Evolutionary conservation across 169 alveolate genomes (phyloP).

Genomic region (Cryptosporidium viatorum): DNA sequence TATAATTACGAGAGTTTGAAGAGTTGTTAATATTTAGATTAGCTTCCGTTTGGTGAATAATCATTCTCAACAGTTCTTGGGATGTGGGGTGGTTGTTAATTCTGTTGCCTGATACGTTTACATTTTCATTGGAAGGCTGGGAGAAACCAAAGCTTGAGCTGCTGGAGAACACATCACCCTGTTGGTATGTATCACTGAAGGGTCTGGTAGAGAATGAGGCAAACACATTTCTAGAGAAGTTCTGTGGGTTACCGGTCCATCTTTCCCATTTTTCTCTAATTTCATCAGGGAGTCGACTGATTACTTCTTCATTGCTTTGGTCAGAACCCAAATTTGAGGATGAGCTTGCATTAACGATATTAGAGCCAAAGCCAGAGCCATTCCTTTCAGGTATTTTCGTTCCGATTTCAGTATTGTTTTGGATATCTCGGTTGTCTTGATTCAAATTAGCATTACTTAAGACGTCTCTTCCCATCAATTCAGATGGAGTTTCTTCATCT

Average conservation of each 20-base stretch:
- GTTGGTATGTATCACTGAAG: constrained; percentile 40
- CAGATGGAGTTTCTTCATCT: background rate
- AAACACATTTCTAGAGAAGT: constrained; percentile 44
- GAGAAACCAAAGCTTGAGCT: constrained; percentile 25
- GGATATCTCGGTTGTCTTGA: background rate
- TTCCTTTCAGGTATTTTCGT: background rate
- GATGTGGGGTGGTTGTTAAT: constrained; percentile 16
- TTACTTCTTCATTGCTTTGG: background rate
- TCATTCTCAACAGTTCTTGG: constrained; percentile 22
- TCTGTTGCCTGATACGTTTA: background rate
- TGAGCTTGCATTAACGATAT: background rate
- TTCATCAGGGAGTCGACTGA: constrained; percentile 1
- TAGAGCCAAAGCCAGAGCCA: background rate
- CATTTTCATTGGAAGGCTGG: background rate
- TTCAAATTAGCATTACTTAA: background rate
- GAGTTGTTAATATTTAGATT: constrained; percentile 11
- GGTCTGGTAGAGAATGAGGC: constrained; percentile 25
- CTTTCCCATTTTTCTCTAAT: constrained; percentile 20
- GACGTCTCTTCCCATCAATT: background rate
- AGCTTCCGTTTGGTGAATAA: constrained; percentile 68
- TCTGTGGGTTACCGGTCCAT: constrained; percentile 37
- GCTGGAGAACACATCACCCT: constrained; percentile 34
- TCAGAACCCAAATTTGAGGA: background rate
- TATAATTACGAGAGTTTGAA: background rate
- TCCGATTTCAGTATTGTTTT: background rate